Evolutionary conservation across 129 eudicot genomes (phyloP).

Genomic region (Pseudognaphalium luteoalbum): DNA sequence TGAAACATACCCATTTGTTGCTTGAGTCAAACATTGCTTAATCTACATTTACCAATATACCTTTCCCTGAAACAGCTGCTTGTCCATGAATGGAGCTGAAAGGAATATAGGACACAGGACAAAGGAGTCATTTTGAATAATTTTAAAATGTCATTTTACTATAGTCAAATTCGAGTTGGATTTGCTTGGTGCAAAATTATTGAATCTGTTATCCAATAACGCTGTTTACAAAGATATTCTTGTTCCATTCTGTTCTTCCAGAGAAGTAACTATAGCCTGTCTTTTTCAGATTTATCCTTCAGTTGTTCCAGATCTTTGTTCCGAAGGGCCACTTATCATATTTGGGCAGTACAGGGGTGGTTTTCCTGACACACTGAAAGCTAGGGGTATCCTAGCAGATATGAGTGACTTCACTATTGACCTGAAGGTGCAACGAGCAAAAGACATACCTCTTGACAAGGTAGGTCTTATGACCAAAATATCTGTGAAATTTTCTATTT

Average conservation of each 20-base stretch:
- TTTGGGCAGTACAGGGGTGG: constrained; percentile 74
- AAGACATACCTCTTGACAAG: constrained; percentile 71
- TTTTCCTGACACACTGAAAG: constrained; percentile 62
- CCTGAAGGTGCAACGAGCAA: constrained; percentile 58
- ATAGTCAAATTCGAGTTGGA: not conserved
- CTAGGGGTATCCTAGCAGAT: constrained; percentile 50
- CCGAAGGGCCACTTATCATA: constrained; percentile 58
- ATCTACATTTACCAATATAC: not conserved
- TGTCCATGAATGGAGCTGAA: no score
- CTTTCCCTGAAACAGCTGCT: no score
- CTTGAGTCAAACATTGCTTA: not conserved
- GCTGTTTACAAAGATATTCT: constrained; percentile 7
- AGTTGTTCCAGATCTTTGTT: constrained; percentile 62
- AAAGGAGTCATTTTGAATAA: no score
- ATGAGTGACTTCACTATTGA: constrained; percentile 53
- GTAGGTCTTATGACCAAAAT: constrained; percentile 30
- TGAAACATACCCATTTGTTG: not conserved
- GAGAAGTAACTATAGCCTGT: constrained; percentile 18
- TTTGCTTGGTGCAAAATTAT: not conserved
- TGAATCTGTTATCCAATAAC: not conserved
- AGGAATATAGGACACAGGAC: no score
- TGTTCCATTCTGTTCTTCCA: not conserved
- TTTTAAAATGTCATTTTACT: not conserved
- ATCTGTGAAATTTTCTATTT: not conserved
- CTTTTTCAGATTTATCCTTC: constrained; percentile 56